A percentile compares a stretch with the other conserved stretches of the same genome.
phyloP scores from a whole-genome alignment of 345 rosid genomes.

The Syzygium grande region DNA sequence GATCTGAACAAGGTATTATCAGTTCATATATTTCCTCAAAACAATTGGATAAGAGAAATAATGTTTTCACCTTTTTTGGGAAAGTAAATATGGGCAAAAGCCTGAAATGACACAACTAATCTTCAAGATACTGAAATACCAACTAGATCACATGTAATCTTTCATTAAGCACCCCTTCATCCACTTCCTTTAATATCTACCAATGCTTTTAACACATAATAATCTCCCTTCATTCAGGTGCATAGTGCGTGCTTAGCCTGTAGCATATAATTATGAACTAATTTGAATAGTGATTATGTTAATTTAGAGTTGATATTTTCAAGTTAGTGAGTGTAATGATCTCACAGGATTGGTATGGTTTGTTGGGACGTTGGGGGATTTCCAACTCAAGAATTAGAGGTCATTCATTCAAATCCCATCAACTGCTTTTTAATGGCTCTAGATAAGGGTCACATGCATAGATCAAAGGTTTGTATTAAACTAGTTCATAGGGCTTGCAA shows the following conservation, averaged over 20 bases:
- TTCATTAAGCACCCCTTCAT: background rate
- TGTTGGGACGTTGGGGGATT: background rate
- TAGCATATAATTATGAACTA: background rate
- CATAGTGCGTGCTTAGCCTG: background rate
- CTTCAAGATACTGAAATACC: too few species aligned
- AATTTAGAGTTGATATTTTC: background rate
- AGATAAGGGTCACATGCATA: background rate
- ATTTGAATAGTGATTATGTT: accelerated
- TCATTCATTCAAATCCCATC: background rate
- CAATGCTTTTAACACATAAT: background rate
- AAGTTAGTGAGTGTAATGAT: background rate
- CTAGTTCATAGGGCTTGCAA: background rate
- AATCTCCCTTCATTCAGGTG: background rate
- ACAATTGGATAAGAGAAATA: too few species aligned
- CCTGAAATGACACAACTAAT: too few species aligned
- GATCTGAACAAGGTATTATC: too few species aligned
- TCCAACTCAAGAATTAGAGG: background rate
- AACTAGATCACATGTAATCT: too few species aligned
- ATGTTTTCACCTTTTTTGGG: too few species aligned
- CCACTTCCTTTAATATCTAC: background rate
- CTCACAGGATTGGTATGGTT: background rate
- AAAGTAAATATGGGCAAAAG: too few species aligned
- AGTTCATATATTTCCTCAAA: too few species aligned
- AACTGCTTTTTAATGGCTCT: accelerated
- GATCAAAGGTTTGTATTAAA: background rate